Percentiles rank a stretch among this genome's conserved stretches.
These are phyloP conservation scores for Leishmania tropica DNA, from an alignment of 208 protist genomes.

Conservation along the genomic window DNA sequence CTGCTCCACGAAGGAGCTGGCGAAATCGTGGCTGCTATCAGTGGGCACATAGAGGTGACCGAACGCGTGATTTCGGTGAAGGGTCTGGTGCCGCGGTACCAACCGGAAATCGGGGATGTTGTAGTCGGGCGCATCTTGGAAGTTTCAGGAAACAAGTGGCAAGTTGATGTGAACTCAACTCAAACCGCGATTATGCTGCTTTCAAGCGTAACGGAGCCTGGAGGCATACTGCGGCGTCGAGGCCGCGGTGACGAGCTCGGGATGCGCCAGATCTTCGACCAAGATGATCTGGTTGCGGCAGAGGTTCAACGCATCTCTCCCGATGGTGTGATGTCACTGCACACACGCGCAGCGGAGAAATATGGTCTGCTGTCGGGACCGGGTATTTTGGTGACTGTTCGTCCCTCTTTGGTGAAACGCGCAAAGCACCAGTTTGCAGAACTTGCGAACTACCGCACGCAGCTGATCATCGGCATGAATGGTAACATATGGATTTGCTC, in stretches of 20 bases:
- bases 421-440: constrained; percentile 83
- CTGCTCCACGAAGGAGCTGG: constrained; percentile 64
- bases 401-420: constrained; percentile 73
- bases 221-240: constrained; percentile 94
- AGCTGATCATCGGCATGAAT: constrained; percentile 84
- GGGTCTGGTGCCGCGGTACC: constrained; percentile 80
- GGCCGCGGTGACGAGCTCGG: constrained; percentile 93
- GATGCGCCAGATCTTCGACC: constrained; percentile 96
- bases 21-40: constrained; percentile 85
- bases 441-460: constrained; percentile 30
- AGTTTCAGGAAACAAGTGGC: constrained; percentile 94
- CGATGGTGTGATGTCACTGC: constrained; percentile 92
- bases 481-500: constrained; percentile 90
- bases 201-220: constrained; percentile 97
- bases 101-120: constrained; percentile 97
- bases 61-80: constrained; percentile 89
- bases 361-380: constrained; percentile 68
- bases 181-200: constrained; percentile 95
- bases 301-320: constrained; percentile 96
- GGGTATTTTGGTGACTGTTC: constrained; percentile 70
- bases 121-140: constrained; percentile 95
- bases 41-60: constrained; percentile 79
- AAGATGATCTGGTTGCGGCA: constrained; percentile 94
- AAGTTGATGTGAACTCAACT: constrained; percentile 93
- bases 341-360: constrained; percentile 92